Conservation (phyloP, 1,284 basidiomycete genomes). For the Cryptococcus sp. region DNA sequence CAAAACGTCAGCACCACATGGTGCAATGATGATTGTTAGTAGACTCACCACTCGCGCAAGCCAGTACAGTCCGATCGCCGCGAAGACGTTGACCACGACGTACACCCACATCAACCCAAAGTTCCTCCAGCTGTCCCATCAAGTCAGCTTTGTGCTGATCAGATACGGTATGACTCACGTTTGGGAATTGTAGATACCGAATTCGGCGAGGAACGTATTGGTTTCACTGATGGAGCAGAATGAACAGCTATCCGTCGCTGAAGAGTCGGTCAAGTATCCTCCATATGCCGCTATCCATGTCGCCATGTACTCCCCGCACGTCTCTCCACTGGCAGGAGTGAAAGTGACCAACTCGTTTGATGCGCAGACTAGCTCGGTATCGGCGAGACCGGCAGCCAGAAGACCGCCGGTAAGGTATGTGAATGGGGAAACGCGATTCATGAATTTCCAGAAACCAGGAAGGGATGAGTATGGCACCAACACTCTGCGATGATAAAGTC, state of each 20-base stretch:
- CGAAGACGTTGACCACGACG: constrained; percentile 61
- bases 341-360: constrained; percentile 51
- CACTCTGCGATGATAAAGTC: constrained; percentile 53
- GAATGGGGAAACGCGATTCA: constrained; percentile 76
- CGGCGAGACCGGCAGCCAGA: constrained; percentile 47
- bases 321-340: constrained; percentile 49
- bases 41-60: constrained; percentile 44
- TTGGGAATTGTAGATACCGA: constrained; percentile 62
- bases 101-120: constrained; percentile 67
- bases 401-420: constrained; percentile 58
- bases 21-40: no score
- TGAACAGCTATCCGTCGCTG: constrained; percentile 44
- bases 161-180: constrained; percentile 37
- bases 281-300: constrained; percentile 45
- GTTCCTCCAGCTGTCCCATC: constrained; percentile 60
- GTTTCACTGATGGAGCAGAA: constrained; percentile 58
- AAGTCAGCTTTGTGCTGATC: background rate
- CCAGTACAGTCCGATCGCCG: constrained; percentile 48
- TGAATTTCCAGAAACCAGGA: constrained; percentile 76
- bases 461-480: constrained; percentile 54
- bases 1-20: no score
- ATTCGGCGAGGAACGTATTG: constrained; percentile 62
- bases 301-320: constrained; percentile 54
- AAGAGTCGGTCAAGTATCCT: constrained; percentile 48
- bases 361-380: constrained; percentile 52